These are phyloP conservation scores for Tolypocladium sp. DNA, from an alignment of 2,329 filamentous ascomycete genomes.

Conservation along the genomic window DNA sequence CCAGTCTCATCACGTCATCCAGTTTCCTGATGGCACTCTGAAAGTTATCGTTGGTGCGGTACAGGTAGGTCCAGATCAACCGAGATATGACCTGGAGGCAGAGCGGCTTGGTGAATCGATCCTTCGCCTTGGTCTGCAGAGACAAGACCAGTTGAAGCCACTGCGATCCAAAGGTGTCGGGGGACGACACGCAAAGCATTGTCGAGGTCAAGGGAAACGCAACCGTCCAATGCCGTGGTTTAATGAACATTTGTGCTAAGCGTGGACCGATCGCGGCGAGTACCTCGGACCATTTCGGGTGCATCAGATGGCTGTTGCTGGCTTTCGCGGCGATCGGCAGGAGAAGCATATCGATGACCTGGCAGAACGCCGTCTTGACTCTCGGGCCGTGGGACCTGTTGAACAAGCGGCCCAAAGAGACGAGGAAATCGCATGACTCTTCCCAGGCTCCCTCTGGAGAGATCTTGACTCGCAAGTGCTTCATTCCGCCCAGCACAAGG, in stretches of 20 bases:
- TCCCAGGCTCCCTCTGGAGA: slow-evolving; percentile 70
- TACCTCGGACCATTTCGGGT: slow-evolving; percentile 81
- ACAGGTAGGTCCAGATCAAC: slow-evolving; percentile 89
- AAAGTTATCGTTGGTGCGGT: slow-evolving; percentile 66
- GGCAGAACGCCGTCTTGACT: slow-evolving; percentile 91
- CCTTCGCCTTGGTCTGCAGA: slow-evolving; percentile 74
- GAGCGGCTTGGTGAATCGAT: slow-evolving; percentile 66
- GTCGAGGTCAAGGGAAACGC: slow-evolving; percentile 84
- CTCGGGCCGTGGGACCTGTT: slow-evolving; percentile 76
- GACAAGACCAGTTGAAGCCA: slow-evolving; percentile 78
- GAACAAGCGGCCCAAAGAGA: slow-evolving; percentile 73
- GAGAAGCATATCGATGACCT: slow-evolving; percentile 78
- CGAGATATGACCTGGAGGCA: slow-evolving; percentile 86
- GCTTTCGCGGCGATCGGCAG: slow-evolving; percentile 80
- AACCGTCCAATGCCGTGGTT: slow-evolving; percentile 84
- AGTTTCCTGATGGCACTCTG: slow-evolving; percentile 66
- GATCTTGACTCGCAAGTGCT: slow-evolving; percentile 70
- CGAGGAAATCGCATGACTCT: slow-evolving; percentile 82
- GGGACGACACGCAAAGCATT: slow-evolving; percentile 78
- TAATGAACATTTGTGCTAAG: slow-evolving; percentile 75
- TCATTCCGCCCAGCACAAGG: slow-evolving; percentile 83
- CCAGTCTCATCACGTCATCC: slow-evolving; percentile 79
- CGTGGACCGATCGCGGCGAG: slow-evolving; percentile 69
- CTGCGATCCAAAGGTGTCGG: slow-evolving; percentile 73
- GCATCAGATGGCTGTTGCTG: slow-evolving; percentile 63